Evolutionary conservation across 2,329 filamentous ascomycete species (phyloP), one percentile per base, ranked within the genome.

Genomic region (Phialemonium atrogriseum): DNA sequence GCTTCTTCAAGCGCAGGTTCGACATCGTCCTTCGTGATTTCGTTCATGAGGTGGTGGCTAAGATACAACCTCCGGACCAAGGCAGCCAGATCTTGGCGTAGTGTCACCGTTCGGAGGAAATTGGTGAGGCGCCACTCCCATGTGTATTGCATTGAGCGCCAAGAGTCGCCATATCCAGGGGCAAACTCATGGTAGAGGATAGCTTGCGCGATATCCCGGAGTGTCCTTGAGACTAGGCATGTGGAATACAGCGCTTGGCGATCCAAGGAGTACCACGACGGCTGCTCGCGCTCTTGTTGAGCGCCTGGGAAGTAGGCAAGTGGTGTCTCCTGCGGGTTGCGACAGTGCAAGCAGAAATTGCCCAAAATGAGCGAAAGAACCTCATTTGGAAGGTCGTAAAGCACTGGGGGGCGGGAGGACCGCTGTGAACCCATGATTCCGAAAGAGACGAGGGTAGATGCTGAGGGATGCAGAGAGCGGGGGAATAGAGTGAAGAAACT

Each of bases 181-280:
- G 42, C 33, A 16, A 49, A 49, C 19, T 43, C 41, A 21, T 42
- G 41, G 31, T 47, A 41, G 6, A 48, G 36, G 9, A 48, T 34
- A 5, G 40, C 28, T 20, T 48, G 42, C 13, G 34, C 37, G 17
- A 39, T 19, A 10, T 33, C 21, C 5, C 29, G 28, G 11, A 47
- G 33, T 11, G 32, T 40, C 34, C 29, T 44, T 7, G 45, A 48
- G 7, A 40, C 38, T 21, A 43, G 20, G 12, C 41, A 44, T 12
- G 41, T 35, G 6, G 39, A 39, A 15, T 40, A 17, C 10, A 47
- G 34, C 13, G 42, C 24, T 10, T 42, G 37, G 15, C 24, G 21
- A 14, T 37, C 22, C 10, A 32, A 30, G 10, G 43, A 40, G 37
- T 42, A 43, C 43, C 38, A 47, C 10, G 41, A 42, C 7, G 32